A percentile compares a stretch with the other conserved stretches of the same genome.
phyloP scores from a whole-genome alignment of 495 filamentous ascomycete genomes.

The Aeminium ludgeri region DNA sequence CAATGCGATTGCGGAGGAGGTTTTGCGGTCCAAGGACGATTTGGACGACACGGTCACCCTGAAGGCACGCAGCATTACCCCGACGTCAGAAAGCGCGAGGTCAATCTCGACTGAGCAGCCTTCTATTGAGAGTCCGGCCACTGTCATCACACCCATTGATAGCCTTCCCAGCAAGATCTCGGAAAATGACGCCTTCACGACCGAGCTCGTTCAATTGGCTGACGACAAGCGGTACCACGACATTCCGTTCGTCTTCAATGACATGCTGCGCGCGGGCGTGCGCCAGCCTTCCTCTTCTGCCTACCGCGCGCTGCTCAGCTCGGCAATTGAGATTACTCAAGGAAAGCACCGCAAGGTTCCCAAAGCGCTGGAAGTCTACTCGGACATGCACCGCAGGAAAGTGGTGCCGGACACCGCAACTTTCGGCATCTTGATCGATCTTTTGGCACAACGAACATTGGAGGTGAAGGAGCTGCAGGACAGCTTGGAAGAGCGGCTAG shows the following conservation, averaged over 20 bases:
- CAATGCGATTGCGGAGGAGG: conserved; percentile 48
- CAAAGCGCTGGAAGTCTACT: conserved; percentile 86
- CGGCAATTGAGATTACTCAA: conserved; percentile 56
- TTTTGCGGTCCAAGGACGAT: conserved; percentile 22
- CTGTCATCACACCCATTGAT: conserved; percentile 6
- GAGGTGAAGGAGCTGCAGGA: conserved; percentile 53
- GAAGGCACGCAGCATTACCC: conserved; percentile 3
- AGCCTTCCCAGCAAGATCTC: conserved; percentile 22
- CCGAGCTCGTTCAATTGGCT: conserved; percentile 56
- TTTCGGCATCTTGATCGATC: conserved; percentile 67
- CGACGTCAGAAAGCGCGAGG: background rate
- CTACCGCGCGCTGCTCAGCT: conserved; percentile 77
- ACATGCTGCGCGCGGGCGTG: conserved; percentile 60
- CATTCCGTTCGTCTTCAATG: conserved; percentile 77
- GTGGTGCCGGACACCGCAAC: conserved; percentile 68
- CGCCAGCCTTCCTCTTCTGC: conserved; percentile 56
- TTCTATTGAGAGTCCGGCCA: conserved; percentile 23
- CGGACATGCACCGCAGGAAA: conserved; percentile 81
- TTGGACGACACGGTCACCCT: conserved; percentile 6
- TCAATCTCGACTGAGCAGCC: conserved; percentile 6
- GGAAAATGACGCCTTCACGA: conserved; percentile 51
- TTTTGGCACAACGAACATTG: conserved; percentile 62
- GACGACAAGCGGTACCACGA: conserved; percentile 54
- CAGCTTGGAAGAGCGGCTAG: conserved; percentile 52
- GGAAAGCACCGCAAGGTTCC: conserved; percentile 64